Base-by-base conservation (phyloP, 2,329 filamentous ascomycete species). In the Cladosporium sphaerospermum region DNA sequence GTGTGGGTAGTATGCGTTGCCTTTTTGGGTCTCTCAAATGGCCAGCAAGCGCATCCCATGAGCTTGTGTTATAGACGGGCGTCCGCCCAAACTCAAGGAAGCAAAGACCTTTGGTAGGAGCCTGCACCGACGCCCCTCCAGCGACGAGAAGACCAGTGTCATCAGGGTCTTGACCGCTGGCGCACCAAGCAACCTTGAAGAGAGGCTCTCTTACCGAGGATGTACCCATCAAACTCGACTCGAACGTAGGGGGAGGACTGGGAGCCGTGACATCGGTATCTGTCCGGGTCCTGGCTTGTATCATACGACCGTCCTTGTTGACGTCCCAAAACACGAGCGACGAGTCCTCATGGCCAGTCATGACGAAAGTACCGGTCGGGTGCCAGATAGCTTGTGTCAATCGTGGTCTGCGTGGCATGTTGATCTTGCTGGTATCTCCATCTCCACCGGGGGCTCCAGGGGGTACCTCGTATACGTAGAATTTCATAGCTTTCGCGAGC, bases 301-400 rank as follows among this genome's bases (percentile, higher is more conserved):
- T 73, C 36, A 95, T 75, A 53, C 88, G 83, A 7, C 89, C 89
- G 65, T 97, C 92, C 63, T 90, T 95, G 46, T 65, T 54, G 1
- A 63, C 64, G 68, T 99, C 93, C 91, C 92, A 99, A 61, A 97
- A 86, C 0, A 95, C 92, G 44, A 99, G 74, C 61, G 89, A 96
- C 33, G 87, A 86, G 67, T 99, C 93, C 53, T 96, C 90, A 65
- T 96, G 88, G 1, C 85, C 88, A 0, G 89, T 95, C 59, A 93
- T 67, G 36, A 96, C 74, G 63, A 96, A 96, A 0, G 89, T 95
- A 0, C 91, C 93, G 1, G 89, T 95, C 0, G 93, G 93, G 72
- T 99, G 93, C 91, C 92, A 99, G 13, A 92, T 69, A 1, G 89
- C 91, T 61, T 95, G 88, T 1, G 85, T 89, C 56, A 97, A 71